Evolutionary conservation across 306 rosid species (phyloP).

Genomic region (Heteromeles arbutifolia): DNA sequence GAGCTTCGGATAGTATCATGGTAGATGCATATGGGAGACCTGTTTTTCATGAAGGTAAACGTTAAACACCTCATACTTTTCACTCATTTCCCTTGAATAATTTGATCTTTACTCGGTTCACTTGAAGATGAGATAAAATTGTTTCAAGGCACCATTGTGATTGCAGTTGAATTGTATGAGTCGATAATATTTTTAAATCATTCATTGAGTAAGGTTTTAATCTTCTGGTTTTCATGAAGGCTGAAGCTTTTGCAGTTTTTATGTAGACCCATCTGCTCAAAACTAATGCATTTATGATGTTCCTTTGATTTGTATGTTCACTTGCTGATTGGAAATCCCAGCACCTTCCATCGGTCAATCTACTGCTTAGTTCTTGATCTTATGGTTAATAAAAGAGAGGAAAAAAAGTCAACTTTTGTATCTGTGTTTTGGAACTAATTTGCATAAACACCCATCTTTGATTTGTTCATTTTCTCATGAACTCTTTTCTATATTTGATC

Average conservation of each 20-base stretch:
- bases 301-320: constrained; percentile 26
- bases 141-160: not conserved
- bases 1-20: constrained; percentile 86
- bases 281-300: constrained; percentile 16
- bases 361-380: constrained; percentile 22
- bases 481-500: not conserved
- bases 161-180: not conserved
- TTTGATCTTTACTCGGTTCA: too few relatives aligned
- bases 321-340: constrained; percentile 18
- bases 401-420: not conserved
- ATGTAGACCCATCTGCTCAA: not conserved
- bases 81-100: too few relatives aligned
- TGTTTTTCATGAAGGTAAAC: constrained; percentile 73
- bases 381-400: constrained; percentile 1
- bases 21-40: constrained; percentile 96
- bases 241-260: constrained; percentile 9
- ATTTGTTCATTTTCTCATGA: not conserved
- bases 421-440: not conserved
- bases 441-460: not conserved
- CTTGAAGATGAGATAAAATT: not conserved
- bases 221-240: constrained; percentile 12
- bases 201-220: constrained; percentile 32
- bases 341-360: not conserved
- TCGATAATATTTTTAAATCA: not conserved
- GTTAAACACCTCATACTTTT: not conserved